Conservation (phyloP, 371 early-diverging fungal genomes). For the Zopfochytrium polystomum region DNA sequence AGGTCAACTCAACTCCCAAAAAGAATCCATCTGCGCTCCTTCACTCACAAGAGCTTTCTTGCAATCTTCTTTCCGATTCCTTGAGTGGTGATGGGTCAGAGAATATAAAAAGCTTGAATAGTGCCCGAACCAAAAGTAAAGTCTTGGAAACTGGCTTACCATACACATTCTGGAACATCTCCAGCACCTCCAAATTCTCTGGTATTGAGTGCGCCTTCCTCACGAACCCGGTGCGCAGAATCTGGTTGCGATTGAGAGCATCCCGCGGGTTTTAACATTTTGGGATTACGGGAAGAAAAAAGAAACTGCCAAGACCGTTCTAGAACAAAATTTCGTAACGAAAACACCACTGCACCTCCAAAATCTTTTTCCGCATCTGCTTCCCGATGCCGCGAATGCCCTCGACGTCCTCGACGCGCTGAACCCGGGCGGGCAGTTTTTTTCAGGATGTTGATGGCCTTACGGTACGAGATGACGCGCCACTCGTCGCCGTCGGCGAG, state of each 20-base stretch:
- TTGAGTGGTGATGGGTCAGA: no score
- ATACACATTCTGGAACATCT: conserved; percentile 33
- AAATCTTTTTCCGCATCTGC: conserved; percentile 35
- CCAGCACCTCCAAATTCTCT: conserved; percentile 22
- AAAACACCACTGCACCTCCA: conserved; percentile 25
- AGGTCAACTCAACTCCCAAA: no score
- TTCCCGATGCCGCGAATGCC: conserved; percentile 23
- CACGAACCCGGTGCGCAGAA: conserved; percentile 32
- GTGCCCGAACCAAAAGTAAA: background rate
- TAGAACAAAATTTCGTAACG: no score
- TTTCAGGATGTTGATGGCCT: conserved; percentile 22
- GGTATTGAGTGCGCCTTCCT: conserved; percentile 34
- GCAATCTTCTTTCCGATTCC: conserved; percentile 28
- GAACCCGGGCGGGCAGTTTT: conserved; percentile 13
- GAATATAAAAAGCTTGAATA: no score
- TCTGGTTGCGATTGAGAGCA: conserved; percentile 21
- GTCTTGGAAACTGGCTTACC: conserved; percentile 14
- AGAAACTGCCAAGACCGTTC: no score
- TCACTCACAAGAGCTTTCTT: conserved; percentile 18
- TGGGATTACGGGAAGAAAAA: no score
- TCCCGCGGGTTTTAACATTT: no score
- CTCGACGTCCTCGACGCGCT: conserved; percentile 18
- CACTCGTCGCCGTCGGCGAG: conserved; percentile 36
- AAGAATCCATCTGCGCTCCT: background rate
- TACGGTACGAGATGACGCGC: conserved; percentile 30